Conservation (phyloP, 192 early-diverging fungal species). For the Coemansia sp. region DNA sequence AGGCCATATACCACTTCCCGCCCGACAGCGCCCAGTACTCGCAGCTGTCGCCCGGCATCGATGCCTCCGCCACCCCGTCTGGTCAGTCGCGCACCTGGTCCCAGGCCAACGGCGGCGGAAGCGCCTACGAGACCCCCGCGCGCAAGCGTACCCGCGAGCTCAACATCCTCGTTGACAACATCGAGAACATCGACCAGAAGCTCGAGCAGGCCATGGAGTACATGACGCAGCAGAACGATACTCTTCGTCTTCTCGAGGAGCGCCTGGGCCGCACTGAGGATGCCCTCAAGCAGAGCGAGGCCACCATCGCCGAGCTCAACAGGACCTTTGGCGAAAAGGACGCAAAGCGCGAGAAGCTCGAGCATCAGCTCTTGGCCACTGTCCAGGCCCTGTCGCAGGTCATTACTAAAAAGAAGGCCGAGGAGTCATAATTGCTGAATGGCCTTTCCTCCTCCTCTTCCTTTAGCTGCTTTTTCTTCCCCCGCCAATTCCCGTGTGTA, state of each 20-base stretch:
- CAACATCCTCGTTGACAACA: slow-evolving; percentile 36
- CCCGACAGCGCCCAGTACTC: slow-evolving; percentile 43
- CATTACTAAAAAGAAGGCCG: slow-evolving; percentile 49
- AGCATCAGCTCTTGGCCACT: slow-evolving; percentile 55
- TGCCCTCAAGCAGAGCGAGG: slow-evolving; percentile 48
- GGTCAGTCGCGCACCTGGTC: slow-evolving; percentile 45
- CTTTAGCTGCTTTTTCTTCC: not conserved
- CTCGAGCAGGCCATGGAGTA: slow-evolving; percentile 49
- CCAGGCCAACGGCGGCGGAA: slow-evolving; percentile 41
- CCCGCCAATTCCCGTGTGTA: too few species aligned
- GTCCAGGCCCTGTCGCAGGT: slow-evolving; percentile 53
- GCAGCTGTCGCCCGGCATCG: slow-evolving; percentile 40
- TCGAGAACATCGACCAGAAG: slow-evolving; percentile 49
- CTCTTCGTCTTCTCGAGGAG: slow-evolving; percentile 44
- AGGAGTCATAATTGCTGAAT: slow-evolving; percentile 14
- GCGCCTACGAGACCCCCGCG: slow-evolving; percentile 46
- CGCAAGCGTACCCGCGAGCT: slow-evolving; percentile 55
- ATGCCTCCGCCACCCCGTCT: slow-evolving; percentile 11
- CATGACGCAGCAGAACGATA: slow-evolving; percentile 48
- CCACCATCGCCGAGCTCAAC: slow-evolving; percentile 43
- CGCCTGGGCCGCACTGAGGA: slow-evolving; percentile 49
- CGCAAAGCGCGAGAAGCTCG: slow-evolving; percentile 52
- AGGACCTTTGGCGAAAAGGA: slow-evolving; percentile 47
- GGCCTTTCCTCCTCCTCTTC: not conserved
- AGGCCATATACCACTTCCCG: slow-evolving; percentile 55